Evolutionary conservation across 805 yeast genomes (phyloP).

Genomic region (Schizosaccharomyces japonicus): DNA sequence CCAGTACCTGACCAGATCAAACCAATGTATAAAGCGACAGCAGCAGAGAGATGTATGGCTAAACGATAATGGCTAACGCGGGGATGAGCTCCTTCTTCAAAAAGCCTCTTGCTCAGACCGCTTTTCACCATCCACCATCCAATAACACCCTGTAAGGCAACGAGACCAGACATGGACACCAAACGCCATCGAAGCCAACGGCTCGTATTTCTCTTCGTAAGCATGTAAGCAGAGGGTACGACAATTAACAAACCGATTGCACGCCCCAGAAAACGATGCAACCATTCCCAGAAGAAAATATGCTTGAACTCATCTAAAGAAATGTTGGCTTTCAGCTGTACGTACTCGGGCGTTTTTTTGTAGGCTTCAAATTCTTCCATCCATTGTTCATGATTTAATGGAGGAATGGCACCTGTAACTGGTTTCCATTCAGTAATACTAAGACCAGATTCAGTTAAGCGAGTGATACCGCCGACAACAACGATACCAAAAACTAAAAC

Average conservation of each 20-base stretch:
- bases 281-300: constrained; percentile 94
- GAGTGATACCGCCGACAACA: constrained; percentile 83
- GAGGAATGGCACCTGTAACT: constrained; percentile 85
- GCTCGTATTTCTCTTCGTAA: constrained; percentile 40
- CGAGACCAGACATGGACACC: constrained; percentile 44
- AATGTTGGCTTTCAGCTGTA: constrained; percentile 68
- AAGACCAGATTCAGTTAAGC: constrained; percentile 85
- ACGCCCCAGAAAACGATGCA: constrained; percentile 79
- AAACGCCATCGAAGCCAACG: constrained; percentile 42
- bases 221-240: constrained; percentile 65
- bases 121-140: constrained; percentile 99
- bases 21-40: constrained; percentile 65
- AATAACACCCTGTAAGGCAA: constrained; percentile 83
- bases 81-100: constrained; percentile 52
- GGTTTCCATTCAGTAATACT: constrained; percentile 98
- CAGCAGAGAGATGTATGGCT: constrained; percentile 84
- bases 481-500: constrained; percentile 84
- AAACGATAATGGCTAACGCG: constrained; percentile 88
- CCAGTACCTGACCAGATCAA: constrained; percentile 80
- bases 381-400: constrained; percentile 63
- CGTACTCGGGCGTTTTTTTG: constrained; percentile 70
- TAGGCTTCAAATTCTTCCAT: constrained; percentile 60
- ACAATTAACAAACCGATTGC: constrained; percentile 65
- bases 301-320: constrained; percentile 81
- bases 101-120: constrained; percentile 61